Conservation (phyloP, 1,284 basidiomycete species). For the Ceratobasidium sp. region DNA sequence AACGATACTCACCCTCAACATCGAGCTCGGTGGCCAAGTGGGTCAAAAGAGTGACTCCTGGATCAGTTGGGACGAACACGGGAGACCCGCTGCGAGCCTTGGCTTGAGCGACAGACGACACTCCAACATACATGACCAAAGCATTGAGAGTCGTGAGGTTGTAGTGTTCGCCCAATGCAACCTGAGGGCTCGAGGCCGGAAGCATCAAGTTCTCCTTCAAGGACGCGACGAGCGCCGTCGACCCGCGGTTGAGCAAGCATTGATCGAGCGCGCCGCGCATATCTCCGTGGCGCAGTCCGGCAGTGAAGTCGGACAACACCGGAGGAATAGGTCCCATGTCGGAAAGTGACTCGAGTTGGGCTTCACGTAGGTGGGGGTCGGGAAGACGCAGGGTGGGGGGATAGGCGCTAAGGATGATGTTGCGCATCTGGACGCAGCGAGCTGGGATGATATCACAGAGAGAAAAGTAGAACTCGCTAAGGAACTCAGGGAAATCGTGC, state of each 20-base stretch:
- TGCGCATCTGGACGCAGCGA: slow-evolving; percentile 95
- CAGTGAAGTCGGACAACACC: slow-evolving; percentile 90
- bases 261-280: slow-evolving; percentile 83
- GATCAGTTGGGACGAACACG: slow-evolving; percentile 81
- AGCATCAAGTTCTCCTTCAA: slow-evolving; percentile 81
- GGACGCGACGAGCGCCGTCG: slow-evolving; percentile 76
- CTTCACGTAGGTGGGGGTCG: slow-evolving; percentile 83
- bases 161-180: slow-evolving; percentile 71
- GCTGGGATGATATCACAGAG: slow-evolving; percentile 93
- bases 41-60: slow-evolving; percentile 83
- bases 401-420: slow-evolving; percentile 96
- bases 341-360: slow-evolving; percentile 76
- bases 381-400: slow-evolving; percentile 88
- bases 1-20: slow-evolving; percentile 76
- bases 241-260: slow-evolving; percentile 77
- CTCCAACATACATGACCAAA: slow-evolving; percentile 93
- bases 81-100: slow-evolving; percentile 82
- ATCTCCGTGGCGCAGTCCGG: slow-evolving; percentile 81
- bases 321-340: slow-evolving; percentile 92
- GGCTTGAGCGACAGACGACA: slow-evolving; percentile 86
- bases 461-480: slow-evolving; percentile 96
- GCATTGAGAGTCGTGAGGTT: slow-evolving; percentile 91
- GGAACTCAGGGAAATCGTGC: slow-evolving; percentile 99
- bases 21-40: slow-evolving; percentile 87
- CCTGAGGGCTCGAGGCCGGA: slow-evolving; percentile 60